phyloP scores from a whole-genome alignment of 2,329 filamentous ascomycete species.

The Dactylellina parvicollis region DNA sequence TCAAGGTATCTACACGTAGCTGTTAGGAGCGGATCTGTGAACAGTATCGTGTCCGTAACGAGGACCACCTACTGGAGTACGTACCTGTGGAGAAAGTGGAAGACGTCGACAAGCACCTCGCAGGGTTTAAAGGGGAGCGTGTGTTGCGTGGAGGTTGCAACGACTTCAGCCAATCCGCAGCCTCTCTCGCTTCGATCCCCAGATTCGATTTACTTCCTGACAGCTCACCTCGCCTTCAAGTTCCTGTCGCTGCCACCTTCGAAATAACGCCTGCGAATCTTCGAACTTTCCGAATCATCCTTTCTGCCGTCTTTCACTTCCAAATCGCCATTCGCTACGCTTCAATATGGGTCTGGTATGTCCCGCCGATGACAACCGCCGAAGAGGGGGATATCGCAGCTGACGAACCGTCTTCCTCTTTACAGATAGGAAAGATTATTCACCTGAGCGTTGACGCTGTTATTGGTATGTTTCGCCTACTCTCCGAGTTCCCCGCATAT shows the following conservation, averaged over 20 bases:
- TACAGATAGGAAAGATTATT: constrained; percentile 87
- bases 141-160: constrained; percentile 33
- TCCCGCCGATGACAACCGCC: constrained; percentile 10
- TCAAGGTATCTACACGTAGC: neutral
- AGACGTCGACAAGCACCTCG: neutral
- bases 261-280: constrained; percentile 1
- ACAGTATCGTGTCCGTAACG: neutral
- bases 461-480: constrained; percentile 71
- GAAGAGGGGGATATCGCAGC: constrained; percentile 3
- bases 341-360: constrained; percentile 51
- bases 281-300: neutral
- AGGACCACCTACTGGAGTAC: neutral
- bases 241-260: neutral
- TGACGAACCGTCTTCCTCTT: constrained; percentile 38
- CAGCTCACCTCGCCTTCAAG: constrained; percentile 34
- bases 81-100: neutral
- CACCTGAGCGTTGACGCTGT: constrained; percentile 98
- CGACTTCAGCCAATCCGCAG: constrained; percentile 12
- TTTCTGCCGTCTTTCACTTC: neutral
- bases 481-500: constrained; percentile 19
- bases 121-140: neutral
- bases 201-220: constrained; percentile 11
- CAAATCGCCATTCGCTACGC: neutral
- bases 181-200: neutral
- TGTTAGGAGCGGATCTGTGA: neutral